Conservation (phyloP, 148 eudicot genomes). For the Rhododendron ovatum region DNA sequence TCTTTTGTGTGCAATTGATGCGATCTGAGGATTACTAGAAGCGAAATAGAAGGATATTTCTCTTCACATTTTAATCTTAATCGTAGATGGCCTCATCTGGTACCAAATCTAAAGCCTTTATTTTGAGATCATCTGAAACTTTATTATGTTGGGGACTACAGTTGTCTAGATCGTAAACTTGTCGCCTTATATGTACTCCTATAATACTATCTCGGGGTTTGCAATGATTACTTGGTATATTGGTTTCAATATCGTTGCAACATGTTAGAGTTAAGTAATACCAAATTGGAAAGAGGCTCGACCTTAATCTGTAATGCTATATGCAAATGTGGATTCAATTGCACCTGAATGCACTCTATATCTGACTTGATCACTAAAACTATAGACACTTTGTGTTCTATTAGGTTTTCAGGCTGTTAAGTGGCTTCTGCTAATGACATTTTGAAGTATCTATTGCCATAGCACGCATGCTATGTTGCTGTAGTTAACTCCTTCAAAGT, state of each 20-base stretch:
- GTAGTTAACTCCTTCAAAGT: not conserved
- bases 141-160: too few relatives aligned
- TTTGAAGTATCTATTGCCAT: not conserved
- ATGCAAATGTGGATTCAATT: not conserved
- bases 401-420: not conserved
- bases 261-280: not conserved
- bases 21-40: not conserved
- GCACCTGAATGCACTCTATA: not conserved
- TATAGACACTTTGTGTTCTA: not conserved
- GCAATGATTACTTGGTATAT: too few relatives aligned
- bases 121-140: too few relatives aligned
- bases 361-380: not conserved
- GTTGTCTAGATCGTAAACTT: too few relatives aligned
- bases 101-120: not conserved
- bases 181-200: too few relatives aligned
- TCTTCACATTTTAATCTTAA: too few relatives aligned
- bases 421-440: too few relatives aligned
- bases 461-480: too few relatives aligned
- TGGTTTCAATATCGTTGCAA: not conserved
- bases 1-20: not conserved
- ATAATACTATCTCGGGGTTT: too few relatives aligned
- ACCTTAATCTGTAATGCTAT: not conserved
- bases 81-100: too few relatives aligned
- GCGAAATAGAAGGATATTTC: too few relatives aligned
- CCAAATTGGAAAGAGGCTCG: not conserved